phyloP scores from a whole-genome alignment of 441 rosid species.

The Croton laevigatus region DNA sequence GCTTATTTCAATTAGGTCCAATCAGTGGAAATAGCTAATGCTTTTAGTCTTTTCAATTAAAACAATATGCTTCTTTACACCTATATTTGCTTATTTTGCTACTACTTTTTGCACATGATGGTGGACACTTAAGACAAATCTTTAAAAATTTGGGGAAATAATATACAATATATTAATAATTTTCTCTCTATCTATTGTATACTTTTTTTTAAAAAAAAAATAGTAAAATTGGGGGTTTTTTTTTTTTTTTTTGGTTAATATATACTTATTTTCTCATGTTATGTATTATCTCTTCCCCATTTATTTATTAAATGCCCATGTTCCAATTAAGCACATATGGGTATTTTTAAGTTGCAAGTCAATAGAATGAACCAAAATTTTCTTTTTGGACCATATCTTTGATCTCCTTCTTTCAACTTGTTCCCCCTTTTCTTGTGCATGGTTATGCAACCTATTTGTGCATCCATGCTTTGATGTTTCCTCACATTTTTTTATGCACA shows the following conservation, averaged over 20 bases:
- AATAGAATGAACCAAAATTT: slow-evolving; percentile 5
- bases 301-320: too few relatives aligned
- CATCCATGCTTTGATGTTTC: neutral
- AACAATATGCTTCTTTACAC: neutral
- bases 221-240: too few relatives aligned
- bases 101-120: neutral
- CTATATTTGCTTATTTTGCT: neutral
- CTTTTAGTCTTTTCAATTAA: slow-evolving; percentile 4
- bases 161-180: neutral
- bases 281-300: too few relatives aligned
- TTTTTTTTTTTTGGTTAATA: too few relatives aligned
- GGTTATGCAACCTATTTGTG: neutral
- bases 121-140: neutral
- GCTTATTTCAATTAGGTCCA: slow-evolving; percentile 29
- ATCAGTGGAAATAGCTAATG: slow-evolving; percentile 7
- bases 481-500: neutral
- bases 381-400: neutral
- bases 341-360: neutral
- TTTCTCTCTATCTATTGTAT: neutral
- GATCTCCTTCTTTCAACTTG: neutral
- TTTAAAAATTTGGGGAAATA: neutral
- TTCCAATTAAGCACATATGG: neutral
- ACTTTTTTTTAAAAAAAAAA: too few relatives aligned
- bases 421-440: neutral
- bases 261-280: too few relatives aligned